phyloP scores from a whole-genome alignment of 176 grass and related monocot genomes.

The Lolium perenne region DNA sequence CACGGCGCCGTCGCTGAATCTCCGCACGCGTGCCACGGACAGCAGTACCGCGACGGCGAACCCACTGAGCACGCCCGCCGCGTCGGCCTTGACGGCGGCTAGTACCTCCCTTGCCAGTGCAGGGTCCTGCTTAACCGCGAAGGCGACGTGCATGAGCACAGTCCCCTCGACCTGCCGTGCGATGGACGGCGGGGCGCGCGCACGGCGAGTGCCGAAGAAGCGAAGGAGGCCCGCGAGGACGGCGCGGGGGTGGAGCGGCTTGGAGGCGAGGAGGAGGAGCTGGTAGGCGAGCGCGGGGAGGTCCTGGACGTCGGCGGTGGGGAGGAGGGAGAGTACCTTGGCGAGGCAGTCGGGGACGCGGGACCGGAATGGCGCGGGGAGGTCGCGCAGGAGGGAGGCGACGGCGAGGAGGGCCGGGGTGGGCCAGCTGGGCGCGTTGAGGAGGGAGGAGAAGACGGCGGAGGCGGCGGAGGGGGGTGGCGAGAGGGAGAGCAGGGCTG shows the following conservation, averaged over 20 bases:
- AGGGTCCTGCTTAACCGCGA: conserved; percentile 90
- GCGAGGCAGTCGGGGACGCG: conserved; percentile 50
- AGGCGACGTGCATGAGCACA: conserved; percentile 81
- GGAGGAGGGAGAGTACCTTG: conserved; percentile 60
- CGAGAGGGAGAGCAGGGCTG: conserved; percentile 37
- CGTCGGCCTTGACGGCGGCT: conserved; percentile 62
- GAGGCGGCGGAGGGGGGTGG: conserved; percentile 16
- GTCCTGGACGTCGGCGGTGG: conserved; percentile 66
- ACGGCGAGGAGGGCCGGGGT: conserved; percentile 44
- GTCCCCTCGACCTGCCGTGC: conserved; percentile 78
- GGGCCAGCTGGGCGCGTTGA: conserved; percentile 23
- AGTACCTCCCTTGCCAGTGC: conserved; percentile 77
- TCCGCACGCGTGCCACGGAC: conserved; percentile 68
- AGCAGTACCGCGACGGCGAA: conserved; percentile 81
- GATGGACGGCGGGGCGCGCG: conserved; percentile 61
- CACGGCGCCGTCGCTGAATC: conserved; percentile 63
- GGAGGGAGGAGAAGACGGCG: conserved; percentile 35
- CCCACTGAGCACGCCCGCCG: conserved; percentile 54
- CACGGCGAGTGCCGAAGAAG: conserved; percentile 60
- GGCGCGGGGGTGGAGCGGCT: conserved; percentile 53
- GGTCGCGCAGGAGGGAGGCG: conserved; percentile 49
- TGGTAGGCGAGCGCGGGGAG: conserved; percentile 74
- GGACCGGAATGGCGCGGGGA: conserved; percentile 45
- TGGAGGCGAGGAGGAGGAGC: conserved; percentile 84
- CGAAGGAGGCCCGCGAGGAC: conserved; percentile 67